phyloP scores from a whole-genome alignment of 306 rosid species.

The Rosa rugosa region DNA sequence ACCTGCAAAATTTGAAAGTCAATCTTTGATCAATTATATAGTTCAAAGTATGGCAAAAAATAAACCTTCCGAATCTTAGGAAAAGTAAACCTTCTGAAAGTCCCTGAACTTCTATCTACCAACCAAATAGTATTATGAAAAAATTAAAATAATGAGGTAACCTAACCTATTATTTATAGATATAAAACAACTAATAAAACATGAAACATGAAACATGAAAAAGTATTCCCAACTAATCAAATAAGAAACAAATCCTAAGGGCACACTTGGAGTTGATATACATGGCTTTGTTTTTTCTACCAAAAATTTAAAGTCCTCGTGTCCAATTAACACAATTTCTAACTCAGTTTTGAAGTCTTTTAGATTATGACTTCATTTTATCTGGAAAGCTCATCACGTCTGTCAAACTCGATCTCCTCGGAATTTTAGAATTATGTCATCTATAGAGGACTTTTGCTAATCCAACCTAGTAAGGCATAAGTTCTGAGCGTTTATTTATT shows the following conservation, averaged over 20 bases:
- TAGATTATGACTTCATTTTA: neutral
- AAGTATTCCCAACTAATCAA: neutral
- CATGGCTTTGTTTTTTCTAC: slow-evolving; percentile 10
- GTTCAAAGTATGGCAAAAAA: neutral
- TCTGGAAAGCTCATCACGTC: neutral
- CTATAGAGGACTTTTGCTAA: neutral
- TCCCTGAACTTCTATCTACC: neutral
- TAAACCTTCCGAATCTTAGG: neutral
- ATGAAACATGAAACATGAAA: neutral
- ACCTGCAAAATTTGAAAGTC: slow-evolving; percentile 49
- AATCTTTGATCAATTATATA: slow-evolving; percentile 16
- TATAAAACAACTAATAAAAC: neutral
- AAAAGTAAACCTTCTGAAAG: neutral
- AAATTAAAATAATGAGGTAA: no score
- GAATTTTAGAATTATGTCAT: neutral
- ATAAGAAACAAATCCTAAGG: neutral
- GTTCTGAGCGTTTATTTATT: neutral
- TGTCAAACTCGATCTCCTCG: neutral
- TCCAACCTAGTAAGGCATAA: neutral
- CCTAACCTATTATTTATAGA: neutral
- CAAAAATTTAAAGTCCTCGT: neutral
- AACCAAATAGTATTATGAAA: neutral
- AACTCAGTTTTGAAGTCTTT: neutral
- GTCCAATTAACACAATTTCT: neutral
- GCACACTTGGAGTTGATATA: neutral